Evolutionary conservation across 1,284 basidiomycete genomes (phyloP).

Genomic region (Phenoliferia sp.): DNA sequence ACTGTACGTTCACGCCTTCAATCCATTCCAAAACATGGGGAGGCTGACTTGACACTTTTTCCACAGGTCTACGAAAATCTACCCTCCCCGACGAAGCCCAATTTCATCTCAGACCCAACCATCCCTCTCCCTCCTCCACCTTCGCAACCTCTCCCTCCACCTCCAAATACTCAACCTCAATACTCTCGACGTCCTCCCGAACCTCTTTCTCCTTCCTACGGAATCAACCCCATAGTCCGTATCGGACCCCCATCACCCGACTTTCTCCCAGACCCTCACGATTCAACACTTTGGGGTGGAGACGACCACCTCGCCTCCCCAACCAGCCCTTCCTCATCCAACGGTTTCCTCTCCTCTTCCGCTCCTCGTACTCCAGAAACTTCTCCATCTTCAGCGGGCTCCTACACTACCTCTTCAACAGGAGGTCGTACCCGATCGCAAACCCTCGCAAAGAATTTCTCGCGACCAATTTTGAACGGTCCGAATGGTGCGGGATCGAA

Average conservation of each 20-base stretch:
- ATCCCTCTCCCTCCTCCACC: background rate
- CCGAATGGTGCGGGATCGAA: background rate
- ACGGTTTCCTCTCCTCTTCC: background rate
- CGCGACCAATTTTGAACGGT: conserved; percentile 12
- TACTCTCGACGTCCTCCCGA: background rate
- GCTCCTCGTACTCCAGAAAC: background rate
- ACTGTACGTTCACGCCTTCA: conserved; percentile 6
- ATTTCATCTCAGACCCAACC: background rate
- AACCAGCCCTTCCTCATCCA: background rate
- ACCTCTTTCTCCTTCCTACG: background rate
- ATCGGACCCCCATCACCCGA: conserved; percentile 20
- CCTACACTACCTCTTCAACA: background rate
- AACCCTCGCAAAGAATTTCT: conserved; percentile 18
- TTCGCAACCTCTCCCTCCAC: background rate
- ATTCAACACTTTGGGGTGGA: conserved; percentile 1
- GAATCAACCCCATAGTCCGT: conserved; percentile 9
- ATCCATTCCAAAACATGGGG: no score
- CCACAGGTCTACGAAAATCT: conserved; percentile 13
- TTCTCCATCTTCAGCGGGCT: background rate
- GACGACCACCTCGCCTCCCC: background rate
- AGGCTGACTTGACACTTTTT: no score
- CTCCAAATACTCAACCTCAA: background rate
- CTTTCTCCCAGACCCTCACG: conserved; percentile 5
- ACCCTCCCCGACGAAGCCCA: background rate
- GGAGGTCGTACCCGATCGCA: conserved; percentile 8